Evolutionary conservation across 1,284 basidiomycete genomes (phyloP).

Genomic region (Mycosarcoma mackinlayi): DNA sequence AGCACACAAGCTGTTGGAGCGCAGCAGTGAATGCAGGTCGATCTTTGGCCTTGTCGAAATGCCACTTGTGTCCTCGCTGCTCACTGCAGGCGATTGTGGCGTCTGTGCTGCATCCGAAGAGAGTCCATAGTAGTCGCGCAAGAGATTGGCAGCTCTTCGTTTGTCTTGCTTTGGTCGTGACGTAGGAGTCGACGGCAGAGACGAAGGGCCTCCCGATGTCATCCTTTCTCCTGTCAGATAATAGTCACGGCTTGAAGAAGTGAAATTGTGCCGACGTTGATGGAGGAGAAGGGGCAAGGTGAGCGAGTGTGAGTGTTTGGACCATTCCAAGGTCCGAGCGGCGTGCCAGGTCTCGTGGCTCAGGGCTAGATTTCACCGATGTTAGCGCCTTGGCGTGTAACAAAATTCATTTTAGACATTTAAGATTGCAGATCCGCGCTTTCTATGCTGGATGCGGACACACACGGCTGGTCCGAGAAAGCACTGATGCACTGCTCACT

Average conservation of each 20-base stretch:
- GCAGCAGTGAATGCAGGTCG: conserved; percentile 38
- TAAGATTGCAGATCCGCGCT: too few species aligned
- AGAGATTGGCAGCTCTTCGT: conserved; percentile 38
- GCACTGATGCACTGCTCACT: too few species aligned
- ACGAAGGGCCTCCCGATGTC: conserved; percentile 8
- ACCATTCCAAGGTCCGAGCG: neutral
- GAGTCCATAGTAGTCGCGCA: conserved; percentile 64
- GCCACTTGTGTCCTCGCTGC: neutral
- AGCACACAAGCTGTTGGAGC: conserved; percentile 38
- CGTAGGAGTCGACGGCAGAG: conserved; percentile 4
- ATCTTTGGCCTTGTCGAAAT: conserved; percentile 5
- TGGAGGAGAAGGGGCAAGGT: neutral
- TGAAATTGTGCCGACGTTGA: too few species aligned
- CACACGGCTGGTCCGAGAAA: too few species aligned
- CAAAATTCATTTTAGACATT: neutral
- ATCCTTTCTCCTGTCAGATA: neutral
- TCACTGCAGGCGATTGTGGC: conserved; percentile 10
- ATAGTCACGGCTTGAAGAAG: too few species aligned
- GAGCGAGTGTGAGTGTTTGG: neutral
- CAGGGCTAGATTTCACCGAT: neutral
- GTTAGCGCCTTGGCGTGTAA: neutral
- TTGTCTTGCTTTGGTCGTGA: conserved; percentile 29
- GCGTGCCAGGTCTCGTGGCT: neutral
- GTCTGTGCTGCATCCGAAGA: conserved; percentile 17
- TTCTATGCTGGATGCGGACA: neutral